phyloP scores from a whole-genome alignment of 345 rosid species.

The Eucalyptus polybractea region DNA sequence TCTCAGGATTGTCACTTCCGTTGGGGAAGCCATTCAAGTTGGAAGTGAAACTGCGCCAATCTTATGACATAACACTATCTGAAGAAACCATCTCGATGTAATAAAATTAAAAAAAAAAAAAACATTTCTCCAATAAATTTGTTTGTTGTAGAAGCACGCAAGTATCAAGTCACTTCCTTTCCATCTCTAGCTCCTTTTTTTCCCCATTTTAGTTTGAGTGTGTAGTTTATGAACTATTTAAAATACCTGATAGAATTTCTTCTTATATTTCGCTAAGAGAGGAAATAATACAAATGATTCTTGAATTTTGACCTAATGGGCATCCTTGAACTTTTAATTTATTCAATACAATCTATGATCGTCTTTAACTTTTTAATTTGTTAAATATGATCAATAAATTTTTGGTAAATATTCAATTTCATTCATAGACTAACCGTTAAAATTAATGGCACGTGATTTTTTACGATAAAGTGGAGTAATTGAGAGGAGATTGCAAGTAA shows the following conservation, averaged over 20 bases:
- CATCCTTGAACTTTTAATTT: background rate
- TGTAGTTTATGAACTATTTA: background rate
- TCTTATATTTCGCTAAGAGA: background rate
- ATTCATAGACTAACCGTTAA: too few species aligned
- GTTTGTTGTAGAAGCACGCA: background rate
- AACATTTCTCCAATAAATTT: background rate
- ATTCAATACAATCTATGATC: fast-evolving
- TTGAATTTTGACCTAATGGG: background rate
- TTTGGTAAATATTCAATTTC: too few species aligned
- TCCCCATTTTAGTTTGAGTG: background rate
- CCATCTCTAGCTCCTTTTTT: background rate
- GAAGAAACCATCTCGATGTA: background rate
- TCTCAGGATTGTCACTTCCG: slow-evolving; percentile 3
- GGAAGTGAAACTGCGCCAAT: slow-evolving; percentile 1
- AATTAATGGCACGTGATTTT: too few species aligned
- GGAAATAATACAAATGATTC: too few species aligned
- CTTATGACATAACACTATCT: background rate
- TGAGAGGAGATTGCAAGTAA: too few species aligned
- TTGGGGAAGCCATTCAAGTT: slow-evolving; percentile 33
- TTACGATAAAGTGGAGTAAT: too few species aligned
- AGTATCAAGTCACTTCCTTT: background rate
- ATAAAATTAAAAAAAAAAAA: background rate
- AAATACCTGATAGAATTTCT: background rate
- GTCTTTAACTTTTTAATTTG: too few species aligned
- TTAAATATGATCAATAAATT: background rate